Evolutionary conservation across 805 yeast species (phyloP), one percentile per base, ranked within the genome.

Genomic region (Sugiyamaella mastotermitis): DNA sequence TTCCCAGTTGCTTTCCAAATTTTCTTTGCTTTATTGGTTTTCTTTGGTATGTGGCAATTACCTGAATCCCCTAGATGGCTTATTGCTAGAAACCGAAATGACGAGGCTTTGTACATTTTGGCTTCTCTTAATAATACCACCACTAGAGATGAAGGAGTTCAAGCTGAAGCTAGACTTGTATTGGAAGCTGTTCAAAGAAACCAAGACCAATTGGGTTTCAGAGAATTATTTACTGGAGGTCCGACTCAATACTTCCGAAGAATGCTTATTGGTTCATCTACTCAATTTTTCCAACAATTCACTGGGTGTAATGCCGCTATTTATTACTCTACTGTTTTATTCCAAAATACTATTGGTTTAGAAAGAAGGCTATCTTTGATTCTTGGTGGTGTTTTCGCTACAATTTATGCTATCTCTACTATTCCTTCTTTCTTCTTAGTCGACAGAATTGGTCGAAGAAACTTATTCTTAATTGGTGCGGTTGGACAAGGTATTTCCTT

Each of bases 61-160:
- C 97, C 97, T 1, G 97, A 88, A 60, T 77, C 90, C 32, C 96
- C 96, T 0, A 69, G 97, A 45, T 88, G 73, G 65, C 78, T 74
- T 53, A 84, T 90, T 8, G 77, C 77, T 51, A 77, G 80, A 49
- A 80, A 81, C 54, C 48, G 72, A 60, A 43, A 67, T 67, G 54
- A 64, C 58, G 64, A 60, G 40, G 64, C 58, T 16, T 60, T 68
- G 17, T 65, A 77, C 14, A 69, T 78, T 35, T 69, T 74, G 44
- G 69, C 71, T 53, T 64, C 74, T 52, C 67, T 72, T 43, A 56
- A 44, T n/a, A 41, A 37, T 13, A 21, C 34, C 6, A 22, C 33
- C 10, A 21, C 28, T 8, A 28, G 17, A 21, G 43, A 44, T 21
- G 46, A 33, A 21, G 21, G 37, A 8, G 40, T 49, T 20, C 31